These are phyloP conservation scores for Roridomyces roridus DNA, from an alignment of 768 basidiomycete genomes.

Conservation along the genomic window DNA sequence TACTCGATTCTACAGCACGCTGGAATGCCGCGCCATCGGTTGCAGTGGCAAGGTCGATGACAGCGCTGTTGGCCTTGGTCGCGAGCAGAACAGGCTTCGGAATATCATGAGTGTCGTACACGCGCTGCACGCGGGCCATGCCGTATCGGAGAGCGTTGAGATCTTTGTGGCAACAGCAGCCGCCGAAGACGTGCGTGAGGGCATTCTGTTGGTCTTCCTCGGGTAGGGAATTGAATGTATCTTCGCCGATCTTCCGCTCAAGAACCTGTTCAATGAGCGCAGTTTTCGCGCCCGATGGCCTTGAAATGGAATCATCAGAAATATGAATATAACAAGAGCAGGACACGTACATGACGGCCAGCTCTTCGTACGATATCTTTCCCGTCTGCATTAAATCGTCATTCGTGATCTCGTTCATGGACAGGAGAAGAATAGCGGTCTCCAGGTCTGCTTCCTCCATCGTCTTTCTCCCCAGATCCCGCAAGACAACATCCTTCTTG, in stretches of 20 bases:
- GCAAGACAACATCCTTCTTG: conserved; percentile 1
- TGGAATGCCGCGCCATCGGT: conserved; percentile 14
- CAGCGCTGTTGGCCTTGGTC: conserved; percentile 33
- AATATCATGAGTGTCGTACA: conserved; percentile 17
- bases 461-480: conserved; percentile 1
- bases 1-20: conserved; percentile 25
- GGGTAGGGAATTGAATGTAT: not conserved
- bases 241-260: not conserved
- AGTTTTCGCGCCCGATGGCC: not conserved
- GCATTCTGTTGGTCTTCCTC: not conserved
- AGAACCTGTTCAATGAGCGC: not conserved
- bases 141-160: conserved; percentile 35
- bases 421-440: not conserved
- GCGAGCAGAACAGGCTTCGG: conserved; percentile 28
- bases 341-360: not conserved
- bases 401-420: not conserved
- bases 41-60: conserved; percentile 13
- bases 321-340: not conserved
- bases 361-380: not conserved
- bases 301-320: not conserved
- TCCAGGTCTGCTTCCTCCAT: not conserved
- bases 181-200: conserved; percentile 29
- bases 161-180: conserved; percentile 39
- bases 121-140: conserved; percentile 10
- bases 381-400: not conserved